Evolutionary conservation across 768 basidiomycete species (phyloP).

Genomic region (Hypholoma sublateritium): DNA sequence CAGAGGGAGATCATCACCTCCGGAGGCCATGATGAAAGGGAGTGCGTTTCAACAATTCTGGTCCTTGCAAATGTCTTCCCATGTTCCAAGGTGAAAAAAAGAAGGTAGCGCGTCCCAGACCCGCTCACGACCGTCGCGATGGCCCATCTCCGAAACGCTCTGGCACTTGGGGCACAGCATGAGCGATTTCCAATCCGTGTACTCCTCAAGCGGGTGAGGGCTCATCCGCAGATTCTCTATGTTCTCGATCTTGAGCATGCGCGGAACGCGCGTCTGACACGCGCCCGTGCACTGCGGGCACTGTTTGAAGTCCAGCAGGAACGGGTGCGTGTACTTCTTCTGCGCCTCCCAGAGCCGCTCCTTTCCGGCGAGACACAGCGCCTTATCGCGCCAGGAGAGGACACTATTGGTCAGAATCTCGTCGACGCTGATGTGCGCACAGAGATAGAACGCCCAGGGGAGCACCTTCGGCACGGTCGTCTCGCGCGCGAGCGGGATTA

Average conservation of each 20-base stretch:
- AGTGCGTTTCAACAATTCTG: constrained; percentile 26
- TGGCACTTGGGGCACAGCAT: constrained; percentile 34
- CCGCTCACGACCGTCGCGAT: constrained; percentile 33
- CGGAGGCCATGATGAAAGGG: background rate
- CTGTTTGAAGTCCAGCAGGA: constrained; percentile 36
- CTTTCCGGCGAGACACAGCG: constrained; percentile 39
- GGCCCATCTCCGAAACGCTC: constrained; percentile 27
- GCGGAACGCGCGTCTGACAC: constrained; percentile 27
- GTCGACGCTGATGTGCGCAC: constrained; percentile 36
- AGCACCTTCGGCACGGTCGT: constrained; percentile 40
- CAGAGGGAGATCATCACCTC: too few relatives aligned
- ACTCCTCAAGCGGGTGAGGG: constrained; percentile 39
- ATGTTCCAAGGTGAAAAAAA: constrained; percentile 37
- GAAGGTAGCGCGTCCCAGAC: constrained; percentile 37
- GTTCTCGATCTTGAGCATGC: constrained; percentile 24
- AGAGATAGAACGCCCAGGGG: constrained; percentile 47
- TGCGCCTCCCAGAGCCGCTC: constrained; percentile 39
- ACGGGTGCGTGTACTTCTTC: constrained; percentile 34
- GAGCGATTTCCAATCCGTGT: constrained; percentile 31
- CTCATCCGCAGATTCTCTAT: constrained; percentile 32
- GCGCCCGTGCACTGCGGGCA: constrained; percentile 25
- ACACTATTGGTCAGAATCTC: constrained; percentile 32
- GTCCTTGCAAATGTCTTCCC: constrained; percentile 36
- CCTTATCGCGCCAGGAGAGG: constrained; percentile 42
- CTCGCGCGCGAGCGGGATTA: constrained; percentile 40